Base-by-base conservation (phyloP, 2,329 filamentous ascomycete species). In the Lachnellula hyalina region DNA sequence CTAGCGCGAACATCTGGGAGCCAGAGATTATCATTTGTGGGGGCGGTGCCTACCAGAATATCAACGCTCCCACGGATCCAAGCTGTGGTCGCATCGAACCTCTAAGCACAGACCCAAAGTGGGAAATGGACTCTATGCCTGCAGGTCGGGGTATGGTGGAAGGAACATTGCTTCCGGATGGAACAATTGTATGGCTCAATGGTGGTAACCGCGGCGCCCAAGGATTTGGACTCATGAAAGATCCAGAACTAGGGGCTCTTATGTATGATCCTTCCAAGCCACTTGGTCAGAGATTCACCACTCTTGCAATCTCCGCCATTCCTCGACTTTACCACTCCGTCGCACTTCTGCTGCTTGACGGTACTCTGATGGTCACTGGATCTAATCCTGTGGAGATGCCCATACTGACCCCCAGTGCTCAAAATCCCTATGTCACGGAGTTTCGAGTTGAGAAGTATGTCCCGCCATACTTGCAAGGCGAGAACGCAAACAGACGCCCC, bases 391-490 rank as follows among this genome's bases (percentile, higher is more conserved):
- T 83, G 28, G 75, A 84, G 63, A 77, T 79, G 73, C 81, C 80
- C 15, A 68, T 80, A 35, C 73, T 81, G 11, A 63, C 69, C 14
- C 61, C 77, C 8, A 69, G 73, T 51, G 67, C 72, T 0, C 63
- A 73, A 51, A 68, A 78, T 54, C 77, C 76, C 9, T 85, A 73
- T 65, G 72, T 76, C 17, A 85, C 81, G 1, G 82, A 85, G 58
- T 84, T 83, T 71, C 76, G 81, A 36, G 79, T 84, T 44, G 82
- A 85, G 65, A 79, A 77, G 52, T 85, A 82, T 65, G 80, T 78
- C 28, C 82, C 82, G 41, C 80, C 81, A 3, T 85, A 85, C 62
- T 75, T 85, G 17, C 71, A 74, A 47, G 80, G 78, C 14, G 74
- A 72, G 41, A 79, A 79, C 48, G 74, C 73, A 2, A 67, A 69